Base-by-base conservation (phyloP, 2,329 filamentous ascomycete species). In the Tolypocladium inflatum region DNA sequence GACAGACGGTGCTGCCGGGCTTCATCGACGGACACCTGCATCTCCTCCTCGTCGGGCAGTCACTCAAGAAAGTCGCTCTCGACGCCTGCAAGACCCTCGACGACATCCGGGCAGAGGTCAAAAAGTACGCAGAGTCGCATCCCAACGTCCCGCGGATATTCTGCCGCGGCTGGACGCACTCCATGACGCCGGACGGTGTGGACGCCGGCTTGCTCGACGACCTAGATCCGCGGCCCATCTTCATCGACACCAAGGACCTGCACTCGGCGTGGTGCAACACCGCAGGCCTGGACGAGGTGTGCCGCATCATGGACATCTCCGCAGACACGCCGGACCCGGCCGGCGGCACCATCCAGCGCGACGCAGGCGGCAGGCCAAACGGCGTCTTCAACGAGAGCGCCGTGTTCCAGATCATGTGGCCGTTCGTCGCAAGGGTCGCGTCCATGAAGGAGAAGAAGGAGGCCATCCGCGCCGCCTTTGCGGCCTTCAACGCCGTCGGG, bases 21-120 rank as follows among this genome's bases (percentile, higher is more conserved):
- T 84, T 84, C 68, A 77, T 84, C 43, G 81, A 84, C 59, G 80
- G 79, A 7, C 81, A 84, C 60, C 75, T 82, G 68, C 81, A 84
- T 63, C 72, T 84, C 11, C 72, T 84, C 0, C 71, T 80, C 11
- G 72, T 82, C 0, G 81, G 81, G 1, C 79, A 82, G 60, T 77
- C 79, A 0, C 71, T 84, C 21, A 74, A 72, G 35, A 83, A 83
- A 64, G 71, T 81, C 23, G 70, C 72, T 26, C 68, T 84, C 1
- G 75, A 78, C 23, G 68, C 72, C 19, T 82, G 80, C 66, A 74
- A 74, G 60, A 73, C 69, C 53, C 65, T 82, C 1, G 73, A 72
- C 0, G 80, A 83, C 33, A 82, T 84, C 41, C 72, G 78, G 13
- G 61, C 65, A 2, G 70, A 74, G 10, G 77, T 84, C 55, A 74